Evolutionary conservation across 306 rosid species (phyloP).

Genomic region (Medicago ruthenica): DNA sequence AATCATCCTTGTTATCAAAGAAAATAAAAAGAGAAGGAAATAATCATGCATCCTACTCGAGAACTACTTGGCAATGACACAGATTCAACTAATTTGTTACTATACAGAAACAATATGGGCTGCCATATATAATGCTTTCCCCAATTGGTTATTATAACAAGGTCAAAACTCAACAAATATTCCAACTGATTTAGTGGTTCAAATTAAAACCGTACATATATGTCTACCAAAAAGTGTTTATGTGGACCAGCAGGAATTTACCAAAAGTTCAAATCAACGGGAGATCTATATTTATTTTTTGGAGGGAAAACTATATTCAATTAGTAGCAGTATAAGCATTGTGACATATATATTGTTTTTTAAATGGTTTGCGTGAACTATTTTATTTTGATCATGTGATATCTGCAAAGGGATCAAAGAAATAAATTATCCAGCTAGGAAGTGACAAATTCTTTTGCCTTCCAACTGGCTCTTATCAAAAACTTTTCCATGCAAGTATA

Average conservation of each 20-base stretch:
- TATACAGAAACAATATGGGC: conserved; percentile 13
- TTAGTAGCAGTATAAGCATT: not conserved
- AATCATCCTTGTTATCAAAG: not conserved
- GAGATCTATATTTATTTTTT: not conserved
- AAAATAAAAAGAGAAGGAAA: not conserved
- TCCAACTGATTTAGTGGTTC: conserved; percentile 11
- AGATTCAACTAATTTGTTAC: conserved; percentile 47
- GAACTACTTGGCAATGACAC: conserved; percentile 53
- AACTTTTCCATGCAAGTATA: not conserved
- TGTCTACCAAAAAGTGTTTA: conserved; percentile 7
- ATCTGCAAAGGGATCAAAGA: conserved; percentile 2
- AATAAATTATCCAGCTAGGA: not conserved
- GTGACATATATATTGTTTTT: not conserved
- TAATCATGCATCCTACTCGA: conserved; percentile 47
- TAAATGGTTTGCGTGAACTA: not conserved
- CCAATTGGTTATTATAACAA: conserved; percentile 5
- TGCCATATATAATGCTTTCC: not conserved
- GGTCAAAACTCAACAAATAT: conserved; percentile 28
- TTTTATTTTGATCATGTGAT: conserved; percentile 25
- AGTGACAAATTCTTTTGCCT: not conserved
- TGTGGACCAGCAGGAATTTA: not conserved
- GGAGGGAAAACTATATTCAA: too few species aligned
- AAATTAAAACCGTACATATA: conserved; percentile 4
- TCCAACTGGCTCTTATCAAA: conserved; percentile 32
- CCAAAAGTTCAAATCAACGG: conserved; percentile 27